phyloP scores from a whole-genome alignment of 2,329 filamentous ascomycete genomes.

The Calonectria hongkongensis region DNA sequence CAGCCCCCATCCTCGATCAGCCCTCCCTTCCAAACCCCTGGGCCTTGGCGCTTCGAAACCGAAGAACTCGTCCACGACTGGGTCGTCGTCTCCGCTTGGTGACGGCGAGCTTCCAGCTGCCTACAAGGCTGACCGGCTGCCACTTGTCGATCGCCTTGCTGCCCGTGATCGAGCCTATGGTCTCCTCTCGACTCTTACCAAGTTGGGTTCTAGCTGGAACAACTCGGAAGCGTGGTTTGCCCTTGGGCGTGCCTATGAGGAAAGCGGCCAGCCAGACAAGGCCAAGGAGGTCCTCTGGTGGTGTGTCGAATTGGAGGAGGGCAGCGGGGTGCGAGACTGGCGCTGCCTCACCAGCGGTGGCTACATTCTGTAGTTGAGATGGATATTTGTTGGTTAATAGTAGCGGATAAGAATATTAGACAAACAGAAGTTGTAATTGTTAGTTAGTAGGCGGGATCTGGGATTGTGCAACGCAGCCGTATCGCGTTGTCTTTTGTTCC shows the following conservation, averaged over 20 bases:
- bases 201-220: constrained; percentile 92
- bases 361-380: constrained; percentile 70
- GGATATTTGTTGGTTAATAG: background rate
- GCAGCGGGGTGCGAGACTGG: constrained; percentile 87
- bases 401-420: background rate
- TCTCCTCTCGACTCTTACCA: constrained; percentile 87
- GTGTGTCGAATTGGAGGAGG: constrained; percentile 96
- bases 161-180: constrained; percentile 92
- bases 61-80: constrained; percentile 41
- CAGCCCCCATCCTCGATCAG: constrained; percentile 37
- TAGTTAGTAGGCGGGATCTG: constrained; percentile 10
- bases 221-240: constrained; percentile 94
- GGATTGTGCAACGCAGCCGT: constrained; percentile 7
- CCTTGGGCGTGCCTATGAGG: constrained; percentile 90
- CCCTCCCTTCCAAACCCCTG: constrained; percentile 67
- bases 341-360: constrained; percentile 79
- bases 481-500: constrained; percentile 19
- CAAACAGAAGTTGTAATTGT: constrained; percentile 2
- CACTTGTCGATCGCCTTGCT: constrained; percentile 87
- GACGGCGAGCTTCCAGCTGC: constrained; percentile 69
- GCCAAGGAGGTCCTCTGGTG: constrained; percentile 97
- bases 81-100: constrained; percentile 50
- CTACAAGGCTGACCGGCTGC: constrained; percentile 77
- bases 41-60: constrained; percentile 63
- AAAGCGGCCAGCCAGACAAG: constrained; percentile 88